Conservation (phyloP, 306 rosid species). For the Sechiopsis laciniata region DNA sequence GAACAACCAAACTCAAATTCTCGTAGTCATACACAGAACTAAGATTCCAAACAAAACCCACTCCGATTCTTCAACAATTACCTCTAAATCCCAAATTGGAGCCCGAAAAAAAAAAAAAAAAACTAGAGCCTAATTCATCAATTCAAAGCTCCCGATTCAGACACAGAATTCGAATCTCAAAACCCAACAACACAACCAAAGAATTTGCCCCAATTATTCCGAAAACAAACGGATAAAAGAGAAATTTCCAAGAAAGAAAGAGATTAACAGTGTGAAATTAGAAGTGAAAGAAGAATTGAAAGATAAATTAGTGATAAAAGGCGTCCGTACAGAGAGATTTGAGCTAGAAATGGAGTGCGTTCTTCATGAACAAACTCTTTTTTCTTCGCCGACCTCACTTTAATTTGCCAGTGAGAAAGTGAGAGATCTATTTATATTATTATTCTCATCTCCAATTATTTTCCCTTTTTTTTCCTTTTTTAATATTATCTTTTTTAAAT, state of each 20-base stretch:
- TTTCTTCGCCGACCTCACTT: slow-evolving; percentile 51
- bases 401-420: slow-evolving; percentile 23
- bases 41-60: background rate
- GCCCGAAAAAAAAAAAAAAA: background rate
- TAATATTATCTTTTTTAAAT: background rate
- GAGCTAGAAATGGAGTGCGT: background rate
- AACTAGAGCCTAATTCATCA: background rate
- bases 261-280: slow-evolving; percentile 1
- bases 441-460: background rate
- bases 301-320: background rate
- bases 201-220: background rate
- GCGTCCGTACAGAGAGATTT: background rate
- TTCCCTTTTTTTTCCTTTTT: background rate
- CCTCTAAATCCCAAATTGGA: background rate
- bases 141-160: background rate
- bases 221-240: background rate
- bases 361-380: slow-evolving; percentile 22
- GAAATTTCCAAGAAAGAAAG: background rate
- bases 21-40: background rate
- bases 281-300: background rate
- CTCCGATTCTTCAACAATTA: slow-evolving; percentile 17
- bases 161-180: background rate
- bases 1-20: slow-evolving; percentile 11
- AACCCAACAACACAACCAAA: background rate
- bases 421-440: slow-evolving; percentile 12